phyloP scores from a whole-genome alignment of 345 rosid species.

The Moricandia moricandioides region DNA sequence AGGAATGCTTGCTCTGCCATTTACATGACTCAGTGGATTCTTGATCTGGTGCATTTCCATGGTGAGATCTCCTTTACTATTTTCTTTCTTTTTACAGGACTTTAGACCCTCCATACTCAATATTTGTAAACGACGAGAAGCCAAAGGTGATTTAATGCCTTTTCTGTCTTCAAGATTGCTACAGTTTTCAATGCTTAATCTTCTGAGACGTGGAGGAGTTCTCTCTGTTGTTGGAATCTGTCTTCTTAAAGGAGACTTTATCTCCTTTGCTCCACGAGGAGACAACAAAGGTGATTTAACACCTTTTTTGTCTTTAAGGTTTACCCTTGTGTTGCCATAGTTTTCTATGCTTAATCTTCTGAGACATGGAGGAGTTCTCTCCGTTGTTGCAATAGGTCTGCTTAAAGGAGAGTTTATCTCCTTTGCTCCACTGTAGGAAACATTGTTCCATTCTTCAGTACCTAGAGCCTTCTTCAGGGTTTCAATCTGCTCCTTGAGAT shows the following conservation, averaged over 20 bases:
- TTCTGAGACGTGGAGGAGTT: slow-evolving; percentile 73
- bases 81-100: slow-evolving; percentile 38
- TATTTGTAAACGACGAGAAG: slow-evolving; percentile 47
- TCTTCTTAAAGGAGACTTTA: slow-evolving; percentile 41
- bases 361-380: slow-evolving; percentile 66
- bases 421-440: neutral
- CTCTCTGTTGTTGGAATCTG: slow-evolving; percentile 42
- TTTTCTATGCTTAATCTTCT: slow-evolving; percentile 54
- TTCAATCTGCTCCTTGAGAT: slow-evolving; percentile 87
- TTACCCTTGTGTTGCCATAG: slow-evolving; percentile 33
- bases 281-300: slow-evolving; percentile 46
- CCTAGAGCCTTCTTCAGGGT: slow-evolving; percentile 76
- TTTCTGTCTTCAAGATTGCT: slow-evolving; percentile 8
- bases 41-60: slow-evolving; percentile 35
- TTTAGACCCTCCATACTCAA: slow-evolving; percentile 66
- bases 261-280: slow-evolving; percentile 31
- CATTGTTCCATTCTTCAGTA: slow-evolving; percentile 46
- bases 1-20: slow-evolving; percentile 48
- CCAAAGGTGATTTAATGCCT: neutral
- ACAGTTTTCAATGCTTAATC: slow-evolving; percentile 47
- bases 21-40: slow-evolving; percentile 57
- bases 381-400: slow-evolving; percentile 37
- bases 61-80: slow-evolving; percentile 30
- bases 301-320: slow-evolving; percentile 43
- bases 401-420: slow-evolving; percentile 44